Percentiles rank a stretch among this genome's conserved stretches.
These are phyloP conservation scores for Parathielavia hyrcaniae DNA, from an alignment of 495 filamentous ascomycete genomes.

Conservation along the genomic window DNA sequence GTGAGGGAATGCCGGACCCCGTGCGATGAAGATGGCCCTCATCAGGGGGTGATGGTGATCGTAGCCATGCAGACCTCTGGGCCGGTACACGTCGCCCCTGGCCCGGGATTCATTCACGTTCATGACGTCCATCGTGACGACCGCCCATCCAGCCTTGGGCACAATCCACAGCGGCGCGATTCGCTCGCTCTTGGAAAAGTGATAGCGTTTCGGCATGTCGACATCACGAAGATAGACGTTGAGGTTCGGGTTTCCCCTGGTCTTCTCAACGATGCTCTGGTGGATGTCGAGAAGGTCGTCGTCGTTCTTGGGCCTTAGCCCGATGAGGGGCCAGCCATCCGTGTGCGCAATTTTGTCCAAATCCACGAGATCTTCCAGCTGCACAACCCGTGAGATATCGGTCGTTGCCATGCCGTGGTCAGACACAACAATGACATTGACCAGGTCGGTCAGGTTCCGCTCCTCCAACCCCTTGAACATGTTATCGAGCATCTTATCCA, in stretches of 20 bases:
- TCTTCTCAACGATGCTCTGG: constrained; percentile 44
- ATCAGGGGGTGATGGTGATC: constrained; percentile 86
- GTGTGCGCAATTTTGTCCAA: constrained; percentile 66
- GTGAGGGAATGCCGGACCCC: constrained; percentile 85
- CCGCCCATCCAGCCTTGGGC: constrained; percentile 82
- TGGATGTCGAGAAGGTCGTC: constrained; percentile 54
- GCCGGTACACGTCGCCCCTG: constrained; percentile 62
- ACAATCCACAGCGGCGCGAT: constrained; percentile 92
- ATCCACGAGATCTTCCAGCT: constrained; percentile 87
- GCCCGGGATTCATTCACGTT: constrained; percentile 56
- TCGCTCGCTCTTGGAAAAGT: constrained; percentile 76
- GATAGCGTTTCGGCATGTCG: constrained; percentile 82
- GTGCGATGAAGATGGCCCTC: constrained; percentile 84
- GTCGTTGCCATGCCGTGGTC: constrained; percentile 99
- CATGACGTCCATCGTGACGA: constrained; percentile 73
- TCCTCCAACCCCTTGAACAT: constrained; percentile 70
- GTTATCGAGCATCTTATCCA: constrained; percentile 70
- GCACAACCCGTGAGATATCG: constrained; percentile 70
- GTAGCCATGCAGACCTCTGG: constrained; percentile 79
- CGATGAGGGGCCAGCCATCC: constrained; percentile 92
- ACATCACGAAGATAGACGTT: constrained; percentile 76
- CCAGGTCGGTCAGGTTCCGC: constrained; percentile 78
- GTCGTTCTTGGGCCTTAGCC: constrained; percentile 66
- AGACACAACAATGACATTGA: constrained; percentile 96
- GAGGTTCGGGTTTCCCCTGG: constrained; percentile 56